Conservation (phyloP, 441 rosid species). For the Gossypium trilobum region DNA sequence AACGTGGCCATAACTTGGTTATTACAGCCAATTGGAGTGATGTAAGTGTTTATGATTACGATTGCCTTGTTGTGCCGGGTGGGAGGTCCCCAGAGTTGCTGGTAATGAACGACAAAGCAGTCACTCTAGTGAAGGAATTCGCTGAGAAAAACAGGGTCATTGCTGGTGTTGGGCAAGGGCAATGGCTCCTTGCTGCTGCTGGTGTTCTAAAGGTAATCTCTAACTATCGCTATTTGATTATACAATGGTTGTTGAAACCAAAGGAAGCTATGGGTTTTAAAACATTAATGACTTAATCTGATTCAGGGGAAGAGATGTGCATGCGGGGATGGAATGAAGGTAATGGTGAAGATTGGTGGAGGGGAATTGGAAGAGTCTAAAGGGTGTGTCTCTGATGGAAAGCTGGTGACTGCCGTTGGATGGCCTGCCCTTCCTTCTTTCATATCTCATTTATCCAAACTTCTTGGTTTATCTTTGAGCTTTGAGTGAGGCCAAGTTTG, state of each 20-base stretch:
- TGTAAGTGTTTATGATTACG: slow-evolving; percentile 27
- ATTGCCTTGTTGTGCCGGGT: slow-evolving; percentile 39
- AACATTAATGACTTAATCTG: neutral
- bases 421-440: slow-evolving; percentile 12
- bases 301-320: slow-evolving; percentile 14
- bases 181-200: slow-evolving; percentile 38
- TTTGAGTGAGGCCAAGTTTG: neutral
- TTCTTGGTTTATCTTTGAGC: slow-evolving; percentile 7
- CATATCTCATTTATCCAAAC: slow-evolving; percentile 4
- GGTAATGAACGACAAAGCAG: slow-evolving; percentile 30
- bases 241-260: neutral
- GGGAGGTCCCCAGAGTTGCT: slow-evolving; percentile 44
- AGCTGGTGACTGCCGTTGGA: slow-evolving; percentile 10
- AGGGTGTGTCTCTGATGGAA: slow-evolving; percentile 10
- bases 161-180: slow-evolving; percentile 40
- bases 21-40: slow-evolving; percentile 36
- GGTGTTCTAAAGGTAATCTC: slow-evolving; percentile 31
- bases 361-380: slow-evolving; percentile 4
- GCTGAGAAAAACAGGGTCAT: slow-evolving; percentile 29
- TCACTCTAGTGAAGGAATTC: slow-evolving; percentile 30
- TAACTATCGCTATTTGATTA: neutral
- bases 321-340: slow-evolving; percentile 1
- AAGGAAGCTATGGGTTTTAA: neutral
- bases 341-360: slow-evolving; percentile 7
- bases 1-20: slow-evolving; percentile 34